Evolutionary conservation across 2,329 filamentous ascomycete genomes (phyloP).

Genomic region (Penicillium sp.): DNA sequence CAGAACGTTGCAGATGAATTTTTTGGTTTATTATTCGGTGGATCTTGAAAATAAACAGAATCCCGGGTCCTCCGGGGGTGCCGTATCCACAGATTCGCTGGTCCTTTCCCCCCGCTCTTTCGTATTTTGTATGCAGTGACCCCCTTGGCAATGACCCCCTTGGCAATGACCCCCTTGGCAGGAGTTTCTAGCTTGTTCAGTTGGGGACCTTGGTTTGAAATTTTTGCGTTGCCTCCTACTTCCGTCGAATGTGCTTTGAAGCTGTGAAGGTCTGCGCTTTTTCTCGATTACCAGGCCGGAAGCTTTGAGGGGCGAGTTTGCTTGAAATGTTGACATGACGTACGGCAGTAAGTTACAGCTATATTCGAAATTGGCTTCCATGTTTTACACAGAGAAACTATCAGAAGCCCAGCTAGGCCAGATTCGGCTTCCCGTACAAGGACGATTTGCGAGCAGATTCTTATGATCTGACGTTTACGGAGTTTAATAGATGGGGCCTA

Average conservation of each 20-base stretch:
- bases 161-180: neutral
- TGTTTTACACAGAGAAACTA: too few relatives aligned
- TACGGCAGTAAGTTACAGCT: neutral
- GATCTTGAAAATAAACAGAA: neutral
- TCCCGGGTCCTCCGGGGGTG: neutral
- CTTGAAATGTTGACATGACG: neutral
- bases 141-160: neutral
- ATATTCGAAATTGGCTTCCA: too few relatives aligned
- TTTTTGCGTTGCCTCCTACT: neutral
- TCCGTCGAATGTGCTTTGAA: neutral
- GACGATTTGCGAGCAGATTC: too few relatives aligned
- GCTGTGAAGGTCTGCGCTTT: neutral
- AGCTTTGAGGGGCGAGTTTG: neutral
- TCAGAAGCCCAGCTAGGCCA: too few relatives aligned
- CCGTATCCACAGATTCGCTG: neutral
- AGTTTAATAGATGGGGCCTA: too few relatives aligned
- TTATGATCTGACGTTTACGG: too few relatives aligned
- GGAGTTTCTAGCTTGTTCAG: neutral
- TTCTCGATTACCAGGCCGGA: neutral
- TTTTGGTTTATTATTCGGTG: neutral
- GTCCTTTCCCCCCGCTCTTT: neutral
- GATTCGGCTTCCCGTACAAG: too few relatives aligned
- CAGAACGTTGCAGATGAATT: too few relatives aligned
- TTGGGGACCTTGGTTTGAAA: too few relatives aligned
- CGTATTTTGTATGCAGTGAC: neutral